Percentiles rank a stretch among this genome's conserved stretches.
Evolutionary conservation across 441 rosid species (phyloP).

Genomic region (Aquilaria agallochum): DNA sequence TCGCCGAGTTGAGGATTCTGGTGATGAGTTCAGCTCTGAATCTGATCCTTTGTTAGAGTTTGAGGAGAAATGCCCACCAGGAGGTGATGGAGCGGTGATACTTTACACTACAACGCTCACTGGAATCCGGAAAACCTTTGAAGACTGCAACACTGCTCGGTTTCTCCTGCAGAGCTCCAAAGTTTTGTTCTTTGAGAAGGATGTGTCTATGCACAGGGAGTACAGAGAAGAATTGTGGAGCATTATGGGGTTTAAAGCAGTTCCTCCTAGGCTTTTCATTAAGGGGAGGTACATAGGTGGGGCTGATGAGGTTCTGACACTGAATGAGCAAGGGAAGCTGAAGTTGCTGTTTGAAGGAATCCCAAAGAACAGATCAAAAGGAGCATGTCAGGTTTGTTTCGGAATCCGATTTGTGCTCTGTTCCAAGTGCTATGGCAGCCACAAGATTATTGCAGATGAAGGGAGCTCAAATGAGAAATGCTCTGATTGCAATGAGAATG

Average conservation of each 20-base stretch:
- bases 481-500: conserved; percentile 58
- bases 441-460: conserved; percentile 28
- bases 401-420: conserved; percentile 55
- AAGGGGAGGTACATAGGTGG: conserved; percentile 70
- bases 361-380: conserved; percentile 24
- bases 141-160: conserved; percentile 49
- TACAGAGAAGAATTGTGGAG: conserved; percentile 61
- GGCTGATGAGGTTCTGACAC: conserved; percentile 42
- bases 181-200: conserved; percentile 44
- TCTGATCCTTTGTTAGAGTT: conserved; percentile 20
- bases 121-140: conserved; percentile 67
- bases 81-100: conserved; percentile 45
- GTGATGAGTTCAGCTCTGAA: background rate
- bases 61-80: conserved; percentile 59
- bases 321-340: conserved; percentile 63
- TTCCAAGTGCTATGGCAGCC: conserved; percentile 46
- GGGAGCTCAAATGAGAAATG: conserved; percentile 32
- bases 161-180: conserved; percentile 43
- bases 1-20: conserved; percentile 32
- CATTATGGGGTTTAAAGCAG: conserved; percentile 30
- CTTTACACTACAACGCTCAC: conserved; percentile 52
- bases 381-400: conserved; percentile 42
- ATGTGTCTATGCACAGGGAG: conserved; percentile 58
- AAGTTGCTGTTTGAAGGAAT: conserved; percentile 37
- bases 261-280: conserved; percentile 55